phyloP scores from a whole-genome alignment of 202 grass and related monocot species.

The Saccharum hybrid region DNA sequence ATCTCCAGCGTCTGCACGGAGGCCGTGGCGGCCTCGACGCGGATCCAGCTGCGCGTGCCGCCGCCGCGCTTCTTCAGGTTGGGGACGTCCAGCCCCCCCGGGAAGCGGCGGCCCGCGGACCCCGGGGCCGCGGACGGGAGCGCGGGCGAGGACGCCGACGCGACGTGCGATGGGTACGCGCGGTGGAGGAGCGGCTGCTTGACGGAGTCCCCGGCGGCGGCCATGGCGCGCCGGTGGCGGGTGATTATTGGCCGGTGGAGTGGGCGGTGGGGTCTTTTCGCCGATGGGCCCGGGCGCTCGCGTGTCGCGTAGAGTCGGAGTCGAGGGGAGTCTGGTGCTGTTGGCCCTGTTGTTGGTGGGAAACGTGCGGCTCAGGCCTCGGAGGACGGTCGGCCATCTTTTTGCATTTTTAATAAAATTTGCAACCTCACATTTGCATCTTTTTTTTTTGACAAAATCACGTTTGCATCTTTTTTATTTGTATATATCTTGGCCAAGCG shows the following conservation, averaged over 20 bases:
- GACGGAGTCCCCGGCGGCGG: conserved; percentile 36
- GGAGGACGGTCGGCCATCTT: no score
- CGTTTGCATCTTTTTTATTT: no score
- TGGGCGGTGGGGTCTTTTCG: no score
- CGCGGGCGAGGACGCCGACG: conserved; percentile 46
- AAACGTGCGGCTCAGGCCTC: conserved; percentile 19
- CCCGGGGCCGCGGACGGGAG: conserved; percentile 31
- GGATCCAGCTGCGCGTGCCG: no score
- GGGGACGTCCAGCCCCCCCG: conserved; percentile 1
- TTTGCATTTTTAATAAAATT: no score
- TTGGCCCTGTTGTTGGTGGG: not conserved
- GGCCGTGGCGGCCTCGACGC: no score
- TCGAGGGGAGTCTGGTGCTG: not conserved
- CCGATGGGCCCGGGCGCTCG: no score
- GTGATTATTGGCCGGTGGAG: no score
- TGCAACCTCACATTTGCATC: not conserved
- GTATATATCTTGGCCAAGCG: not conserved
- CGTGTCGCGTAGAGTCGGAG: not conserved
- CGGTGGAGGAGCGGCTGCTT: conserved; percentile 75
- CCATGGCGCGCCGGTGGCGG: conserved; percentile 23
- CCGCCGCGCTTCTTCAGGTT: no score
- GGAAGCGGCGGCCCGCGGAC: conserved; percentile 46
- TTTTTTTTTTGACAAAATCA: no score
- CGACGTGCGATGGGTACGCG: conserved; percentile 36
- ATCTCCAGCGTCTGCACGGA: no score